Evolutionary conservation across 2,329 filamentous ascomycete species (phyloP).

Genomic region (Calonectria montana): DNA sequence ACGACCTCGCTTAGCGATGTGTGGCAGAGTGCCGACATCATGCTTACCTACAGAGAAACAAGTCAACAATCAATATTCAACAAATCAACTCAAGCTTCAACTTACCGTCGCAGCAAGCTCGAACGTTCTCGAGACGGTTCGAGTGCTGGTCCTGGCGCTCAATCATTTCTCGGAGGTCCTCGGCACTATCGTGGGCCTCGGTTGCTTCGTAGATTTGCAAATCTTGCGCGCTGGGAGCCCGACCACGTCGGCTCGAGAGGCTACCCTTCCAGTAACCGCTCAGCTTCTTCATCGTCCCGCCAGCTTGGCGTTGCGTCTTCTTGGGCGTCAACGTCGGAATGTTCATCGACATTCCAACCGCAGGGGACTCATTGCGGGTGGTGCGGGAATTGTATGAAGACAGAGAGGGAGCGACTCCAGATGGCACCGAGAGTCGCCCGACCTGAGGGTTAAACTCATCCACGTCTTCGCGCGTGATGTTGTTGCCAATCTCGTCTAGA

Average conservation of each 20-base stretch:
- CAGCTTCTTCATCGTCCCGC: slow-evolving; percentile 66
- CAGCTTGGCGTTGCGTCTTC: slow-evolving; percentile 49
- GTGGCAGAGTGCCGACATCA: slow-evolving; percentile 73
- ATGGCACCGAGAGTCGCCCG: slow-evolving; percentile 52
- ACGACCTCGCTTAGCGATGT: slow-evolving; percentile 58
- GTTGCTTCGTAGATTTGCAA: slow-evolving; percentile 69
- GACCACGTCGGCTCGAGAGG: slow-evolving; percentile 65
- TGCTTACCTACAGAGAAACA: slow-evolving; percentile 70
- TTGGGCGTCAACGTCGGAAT: slow-evolving; percentile 69
- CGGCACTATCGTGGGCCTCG: slow-evolving; percentile 79
- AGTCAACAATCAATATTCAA: slow-evolving; percentile 39
- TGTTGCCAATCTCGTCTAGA: slow-evolving; percentile 67
- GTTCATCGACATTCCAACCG: slow-evolving; percentile 59
- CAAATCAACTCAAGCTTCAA: not conserved
- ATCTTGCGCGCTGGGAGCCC: slow-evolving; percentile 58
- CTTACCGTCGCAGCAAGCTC: slow-evolving; percentile 97
- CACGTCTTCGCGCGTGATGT: slow-evolving; percentile 71
- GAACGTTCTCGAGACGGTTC: slow-evolving; percentile 90
- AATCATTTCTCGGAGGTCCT: slow-evolving; percentile 84
- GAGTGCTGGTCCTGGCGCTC: slow-evolving; percentile 81
- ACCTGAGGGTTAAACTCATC: slow-evolving; percentile 85
- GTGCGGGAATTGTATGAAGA: slow-evolving; percentile 85
- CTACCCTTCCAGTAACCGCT: slow-evolving; percentile 70
- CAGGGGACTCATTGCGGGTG: slow-evolving; percentile 74
- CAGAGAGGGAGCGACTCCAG: slow-evolving; percentile 71